phyloP scores from a whole-genome alignment of 768 basidiomycete species.

The Lactarius deliciosus region DNA sequence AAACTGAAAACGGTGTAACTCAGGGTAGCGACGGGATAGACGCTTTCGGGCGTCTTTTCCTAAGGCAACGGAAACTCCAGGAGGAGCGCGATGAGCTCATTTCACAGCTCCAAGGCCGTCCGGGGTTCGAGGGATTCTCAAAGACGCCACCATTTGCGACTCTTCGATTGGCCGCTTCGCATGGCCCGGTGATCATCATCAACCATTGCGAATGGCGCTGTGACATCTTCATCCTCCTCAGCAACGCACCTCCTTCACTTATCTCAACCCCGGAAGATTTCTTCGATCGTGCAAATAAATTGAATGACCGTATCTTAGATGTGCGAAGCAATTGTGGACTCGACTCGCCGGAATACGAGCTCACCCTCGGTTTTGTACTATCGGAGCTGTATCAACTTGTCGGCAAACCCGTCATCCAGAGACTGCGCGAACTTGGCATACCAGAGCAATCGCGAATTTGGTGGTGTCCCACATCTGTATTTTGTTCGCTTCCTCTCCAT shows the following conservation, averaged over 20 bases:
- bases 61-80: neutral
- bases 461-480: neutral
- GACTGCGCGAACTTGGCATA: neutral
- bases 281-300: neutral
- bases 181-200: neutral
- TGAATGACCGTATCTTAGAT: neutral
- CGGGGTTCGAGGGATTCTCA: neutral
- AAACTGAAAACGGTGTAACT: neutral
- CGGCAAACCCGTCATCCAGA: neutral
- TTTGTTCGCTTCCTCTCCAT: constrained; percentile 16
- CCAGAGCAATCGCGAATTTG: neutral
- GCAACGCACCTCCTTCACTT: neutral
- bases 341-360: constrained; percentile 1
- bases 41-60: neutral
- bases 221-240: neutral
- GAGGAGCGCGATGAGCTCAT: neutral
- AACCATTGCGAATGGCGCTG: neutral
- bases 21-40: neutral
- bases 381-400: neutral
- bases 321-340: neutral
- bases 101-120: neutral
- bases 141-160: neutral
- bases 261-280: neutral
- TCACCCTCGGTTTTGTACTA: neutral
- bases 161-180: neutral